Conservation (phyloP, 306 rosid genomes). For the Cucumis cinereus region DNA sequence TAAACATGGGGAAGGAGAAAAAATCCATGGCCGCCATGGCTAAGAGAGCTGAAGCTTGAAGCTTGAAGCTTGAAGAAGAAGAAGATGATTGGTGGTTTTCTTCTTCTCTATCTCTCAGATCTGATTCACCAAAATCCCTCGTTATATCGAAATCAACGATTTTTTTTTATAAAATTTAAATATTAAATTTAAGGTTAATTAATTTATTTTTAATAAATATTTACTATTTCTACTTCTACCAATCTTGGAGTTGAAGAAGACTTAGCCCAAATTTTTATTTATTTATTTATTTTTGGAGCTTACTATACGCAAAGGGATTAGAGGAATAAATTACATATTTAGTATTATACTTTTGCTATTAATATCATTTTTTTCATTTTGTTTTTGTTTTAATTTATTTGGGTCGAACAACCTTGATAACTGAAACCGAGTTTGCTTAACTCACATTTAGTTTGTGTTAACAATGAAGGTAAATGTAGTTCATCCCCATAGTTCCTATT, state of each 20-base stretch:
- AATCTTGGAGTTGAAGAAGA: background rate
- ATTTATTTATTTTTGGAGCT: background rate
- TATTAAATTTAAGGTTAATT: too few species aligned
- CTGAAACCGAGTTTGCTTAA: too few species aligned
- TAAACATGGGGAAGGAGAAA: background rate
- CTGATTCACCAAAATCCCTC: background rate
- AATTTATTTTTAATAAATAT: too few species aligned
- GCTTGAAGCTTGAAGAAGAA: too few species aligned
- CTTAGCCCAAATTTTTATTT: slow-evolving; percentile 5
- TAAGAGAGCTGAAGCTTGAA: background rate
- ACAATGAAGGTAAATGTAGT: too few species aligned
- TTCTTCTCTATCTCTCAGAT: background rate
- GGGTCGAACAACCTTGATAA: too few species aligned
- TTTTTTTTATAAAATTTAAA: too few species aligned
- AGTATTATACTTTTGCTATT: background rate
- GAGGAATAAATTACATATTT: background rate
- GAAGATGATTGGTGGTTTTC: background rate
- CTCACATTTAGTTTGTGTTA: too few species aligned
- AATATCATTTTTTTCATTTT: background rate
- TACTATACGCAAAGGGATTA: background rate
- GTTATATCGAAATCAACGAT: background rate
- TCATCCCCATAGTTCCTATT: too few species aligned
- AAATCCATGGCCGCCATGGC: slow-evolving; percentile 13
- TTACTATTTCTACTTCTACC: background rate
- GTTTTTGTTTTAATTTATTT: too few species aligned